Conservation (phyloP, 371 early-diverging fungal species). For the Phascolomyces articulosus region DNA sequence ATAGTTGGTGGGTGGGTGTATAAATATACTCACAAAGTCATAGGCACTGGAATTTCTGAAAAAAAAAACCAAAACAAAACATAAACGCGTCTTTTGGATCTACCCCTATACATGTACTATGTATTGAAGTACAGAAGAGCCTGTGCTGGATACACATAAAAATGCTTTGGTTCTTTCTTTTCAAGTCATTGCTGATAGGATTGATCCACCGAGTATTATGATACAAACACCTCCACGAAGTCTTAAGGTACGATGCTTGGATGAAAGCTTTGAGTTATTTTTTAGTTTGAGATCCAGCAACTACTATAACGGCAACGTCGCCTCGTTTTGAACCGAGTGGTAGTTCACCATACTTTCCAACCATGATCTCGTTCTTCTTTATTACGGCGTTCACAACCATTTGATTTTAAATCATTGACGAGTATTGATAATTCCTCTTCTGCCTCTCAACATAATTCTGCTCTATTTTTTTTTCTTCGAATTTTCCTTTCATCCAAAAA, state of each 20-base stretch:
- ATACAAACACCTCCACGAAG: slow-evolving; percentile 16
- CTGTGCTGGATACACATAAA: slow-evolving; percentile 48
- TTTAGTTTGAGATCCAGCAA: background rate
- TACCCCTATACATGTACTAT: slow-evolving; percentile 81
- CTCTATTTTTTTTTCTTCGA: slow-evolving; percentile 2
- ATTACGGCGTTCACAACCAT: background rate
- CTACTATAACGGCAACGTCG: background rate
- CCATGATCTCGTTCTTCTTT: background rate
- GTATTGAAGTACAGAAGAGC: slow-evolving; percentile 75
- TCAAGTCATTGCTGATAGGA: slow-evolving; percentile 14
- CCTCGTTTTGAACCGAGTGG: background rate
- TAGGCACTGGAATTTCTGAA: slow-evolving; percentile 58
- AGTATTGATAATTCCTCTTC: background rate
- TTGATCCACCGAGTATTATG: slow-evolving; percentile 16
- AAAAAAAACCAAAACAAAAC: too few relatives aligned
- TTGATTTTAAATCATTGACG: background rate
- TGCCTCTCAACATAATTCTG: background rate
- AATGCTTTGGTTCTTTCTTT: slow-evolving; percentile 37
- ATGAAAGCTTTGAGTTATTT: slow-evolving; percentile 14
- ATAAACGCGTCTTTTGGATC: slow-evolving; percentile 79
- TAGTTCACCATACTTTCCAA: background rate
- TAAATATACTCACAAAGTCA: slow-evolving; percentile 68
- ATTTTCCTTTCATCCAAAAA: slow-evolving; percentile 1
- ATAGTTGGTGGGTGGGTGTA: slow-evolving; percentile 81
- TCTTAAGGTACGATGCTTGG: slow-evolving; percentile 27